Evolutionary conservation across 1,284 basidiomycete species (phyloP).

Genomic region (Meripilus lineatus): DNA sequence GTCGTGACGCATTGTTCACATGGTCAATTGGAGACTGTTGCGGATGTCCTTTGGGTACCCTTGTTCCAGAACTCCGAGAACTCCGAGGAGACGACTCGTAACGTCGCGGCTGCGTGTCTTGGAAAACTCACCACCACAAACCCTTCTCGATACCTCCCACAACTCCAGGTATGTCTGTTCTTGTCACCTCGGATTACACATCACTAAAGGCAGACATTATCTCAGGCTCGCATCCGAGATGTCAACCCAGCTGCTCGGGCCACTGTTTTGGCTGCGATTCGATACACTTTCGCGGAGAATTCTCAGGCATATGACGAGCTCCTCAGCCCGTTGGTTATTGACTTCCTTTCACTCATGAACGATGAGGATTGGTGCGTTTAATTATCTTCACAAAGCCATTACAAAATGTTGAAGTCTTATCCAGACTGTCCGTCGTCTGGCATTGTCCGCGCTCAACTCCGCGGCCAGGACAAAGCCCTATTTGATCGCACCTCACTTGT

Average conservation of each 20-base stretch:
- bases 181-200: too few relatives aligned
- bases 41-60: conserved; percentile 87
- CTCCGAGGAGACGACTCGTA: conserved; percentile 87
- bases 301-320: conserved; percentile 84
- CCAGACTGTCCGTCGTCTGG: conserved; percentile 82
- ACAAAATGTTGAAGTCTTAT: conserved; percentile 6
- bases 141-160: conserved; percentile 83
- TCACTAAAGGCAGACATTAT: too few relatives aligned
- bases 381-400: not conserved
- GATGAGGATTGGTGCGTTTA: conserved; percentile 73
- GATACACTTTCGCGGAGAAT: conserved; percentile 93
- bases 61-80: conserved; percentile 83
- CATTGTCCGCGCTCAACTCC: conserved; percentile 87
- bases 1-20: conserved; percentile 89
- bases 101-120: conserved; percentile 94
- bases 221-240: conserved; percentile 63
- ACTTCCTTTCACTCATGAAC: conserved; percentile 85
- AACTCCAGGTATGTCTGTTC: conserved; percentile 68
- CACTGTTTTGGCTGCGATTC: conserved; percentile 89
- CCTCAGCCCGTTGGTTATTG: conserved; percentile 79
- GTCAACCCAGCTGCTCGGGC: conserved; percentile 72
- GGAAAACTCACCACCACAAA: conserved; percentile 93
- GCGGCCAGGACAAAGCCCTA: conserved; percentile 93
- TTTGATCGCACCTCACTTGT: conserved; percentile 83
- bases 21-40: conserved; percentile 78